Evolutionary conservation across 352 stramenopile species (phyloP).

Genomic region (Phytophthora capsici): DNA sequence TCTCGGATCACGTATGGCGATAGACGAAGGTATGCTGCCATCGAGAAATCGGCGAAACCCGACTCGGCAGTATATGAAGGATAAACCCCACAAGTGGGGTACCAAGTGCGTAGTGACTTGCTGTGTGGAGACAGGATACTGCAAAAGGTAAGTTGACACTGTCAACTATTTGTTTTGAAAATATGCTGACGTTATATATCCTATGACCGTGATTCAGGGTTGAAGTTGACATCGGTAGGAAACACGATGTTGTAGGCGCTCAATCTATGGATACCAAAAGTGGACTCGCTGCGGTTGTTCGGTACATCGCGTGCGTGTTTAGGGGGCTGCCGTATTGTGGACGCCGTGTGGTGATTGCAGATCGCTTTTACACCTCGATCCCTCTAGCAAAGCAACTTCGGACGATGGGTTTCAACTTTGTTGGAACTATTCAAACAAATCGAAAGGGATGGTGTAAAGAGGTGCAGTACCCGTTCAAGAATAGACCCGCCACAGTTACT

Average conservation of each 20-base stretch:
- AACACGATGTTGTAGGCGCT: background rate
- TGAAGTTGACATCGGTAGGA: no score
- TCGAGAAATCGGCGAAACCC: no score
- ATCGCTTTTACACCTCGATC: constrained; percentile 4
- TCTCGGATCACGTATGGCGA: background rate
- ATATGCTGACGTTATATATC: background rate
- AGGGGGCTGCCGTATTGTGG: background rate
- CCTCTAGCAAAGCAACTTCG: constrained; percentile 6
- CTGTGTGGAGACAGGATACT: no score
- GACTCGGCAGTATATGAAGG: no score
- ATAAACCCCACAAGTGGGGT: constrained; percentile 21
- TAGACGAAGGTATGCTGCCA: no score
- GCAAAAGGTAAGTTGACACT: constrained; percentile 14
- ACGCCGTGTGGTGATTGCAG: background rate
- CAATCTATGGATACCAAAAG: constrained; percentile 7
- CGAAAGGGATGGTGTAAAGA: constrained; percentile 14
- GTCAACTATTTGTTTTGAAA: background rate
- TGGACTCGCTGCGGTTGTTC: background rate
- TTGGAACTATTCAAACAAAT: constrained; percentile 6
- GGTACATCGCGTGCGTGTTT: constrained; percentile 11
- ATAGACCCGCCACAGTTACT: background rate
- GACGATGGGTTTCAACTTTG: constrained; percentile 11
- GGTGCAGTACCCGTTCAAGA: constrained; percentile 9
- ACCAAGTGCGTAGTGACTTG: constrained; percentile 22
- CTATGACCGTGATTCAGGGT: background rate